phyloP scores from a whole-genome alignment of 129 eudicot genomes.

The Flaveria linearis region DNA sequence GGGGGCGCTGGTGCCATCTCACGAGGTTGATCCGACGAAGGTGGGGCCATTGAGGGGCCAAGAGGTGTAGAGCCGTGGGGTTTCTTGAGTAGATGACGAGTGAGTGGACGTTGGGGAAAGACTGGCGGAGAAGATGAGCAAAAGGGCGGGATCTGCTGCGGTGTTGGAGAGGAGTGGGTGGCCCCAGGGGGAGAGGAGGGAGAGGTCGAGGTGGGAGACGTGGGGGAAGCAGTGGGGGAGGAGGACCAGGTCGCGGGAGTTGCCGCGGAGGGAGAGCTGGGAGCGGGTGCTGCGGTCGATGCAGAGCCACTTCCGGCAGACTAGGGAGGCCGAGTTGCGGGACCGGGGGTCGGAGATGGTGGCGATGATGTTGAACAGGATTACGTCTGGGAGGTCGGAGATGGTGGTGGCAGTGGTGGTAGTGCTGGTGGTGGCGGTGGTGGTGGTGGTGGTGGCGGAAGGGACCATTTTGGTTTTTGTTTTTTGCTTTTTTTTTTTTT shows the following conservation, averaged over 20 bases:
- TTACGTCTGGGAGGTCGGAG: conserved; percentile 82
- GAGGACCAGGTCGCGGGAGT: conserved; percentile 65
- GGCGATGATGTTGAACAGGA: conserved; percentile 67
- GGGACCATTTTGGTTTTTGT: no score
- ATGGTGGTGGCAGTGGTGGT: conserved; percentile 39
- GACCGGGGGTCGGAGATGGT: conserved; percentile 62
- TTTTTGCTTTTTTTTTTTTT: no score
- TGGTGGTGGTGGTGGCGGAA: no score
- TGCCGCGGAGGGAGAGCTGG: conserved; percentile 78
- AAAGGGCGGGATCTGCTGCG: conserved; percentile 35
- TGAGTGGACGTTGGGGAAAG: conserved; percentile 56
- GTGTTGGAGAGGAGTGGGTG: conserved; percentile 45
- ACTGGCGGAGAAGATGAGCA: conserved; percentile 45
- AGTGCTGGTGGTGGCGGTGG: no score
- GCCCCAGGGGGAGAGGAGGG: conserved; percentile 95
- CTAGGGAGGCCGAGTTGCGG: conserved; percentile 78
- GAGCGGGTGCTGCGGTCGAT: conserved; percentile 79
- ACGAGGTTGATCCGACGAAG: conserved; percentile 59
- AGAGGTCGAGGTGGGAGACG: conserved; percentile 67
- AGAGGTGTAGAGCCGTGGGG: conserved; percentile 35
- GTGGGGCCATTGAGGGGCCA: conserved; percentile 53
- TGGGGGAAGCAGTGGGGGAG: conserved; percentile 71
- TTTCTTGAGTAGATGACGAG: conserved; percentile 63
- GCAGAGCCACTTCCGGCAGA: conserved; percentile 69
- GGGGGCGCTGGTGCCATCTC: conserved; percentile 93